Base-by-base conservation (phyloP, 164 flowering plant genomes). In the Nymphaea colorata region DNA sequence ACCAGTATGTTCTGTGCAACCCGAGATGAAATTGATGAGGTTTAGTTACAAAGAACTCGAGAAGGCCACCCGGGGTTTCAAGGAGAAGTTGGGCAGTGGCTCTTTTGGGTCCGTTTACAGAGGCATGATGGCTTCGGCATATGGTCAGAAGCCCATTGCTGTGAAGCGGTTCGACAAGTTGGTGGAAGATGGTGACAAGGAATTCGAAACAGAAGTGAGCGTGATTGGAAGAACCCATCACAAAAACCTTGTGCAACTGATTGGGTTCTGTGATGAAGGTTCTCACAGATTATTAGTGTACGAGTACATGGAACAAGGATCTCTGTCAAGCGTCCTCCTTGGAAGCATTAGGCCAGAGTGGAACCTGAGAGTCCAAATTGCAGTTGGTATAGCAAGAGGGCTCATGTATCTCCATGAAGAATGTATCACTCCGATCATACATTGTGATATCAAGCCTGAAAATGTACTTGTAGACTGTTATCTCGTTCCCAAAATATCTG, bases 361-460 rank as follows among this genome's bases (percentile, higher is more conserved):
- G 81, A 70, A 53, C 41, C 62, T 66, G 2, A 71, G 81, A 55
- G 75, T 44, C 2, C 67, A 76, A 45, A 71, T 76, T 6, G 73
- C 66, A 0, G 17, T 63, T 4, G 78, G 78, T 15, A 70, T 76
- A 42, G 73, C 78, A 15, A 66, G 75, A 14, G 78, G 73, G 10
- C 64, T 76, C 25, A 7, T 51, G 14, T 76, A 76, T 44, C 62
- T 76, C 45, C 75, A 76, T 16, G 72, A 76, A 36, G 75, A 72
- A 36, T 72, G 75, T 6, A 70, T 64, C 10, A 72, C 70, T 18
- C 75, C 61, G 67, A 68, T 75, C 72, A 72, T 76, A 61, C 78
- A 72, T 16, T 72, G 75, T 16, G 78, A 76, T 53, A 72, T 76
- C 42, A 76, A 76, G 70, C 78, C 78, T 15, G 70, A 67, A 42